Percentiles rank a stretch among this genome's conserved stretches.
These are phyloP conservation scores for Phytophthora sansomeana DNA, from an alignment of 352 stramenopile species.

Conservation along the genomic window DNA sequence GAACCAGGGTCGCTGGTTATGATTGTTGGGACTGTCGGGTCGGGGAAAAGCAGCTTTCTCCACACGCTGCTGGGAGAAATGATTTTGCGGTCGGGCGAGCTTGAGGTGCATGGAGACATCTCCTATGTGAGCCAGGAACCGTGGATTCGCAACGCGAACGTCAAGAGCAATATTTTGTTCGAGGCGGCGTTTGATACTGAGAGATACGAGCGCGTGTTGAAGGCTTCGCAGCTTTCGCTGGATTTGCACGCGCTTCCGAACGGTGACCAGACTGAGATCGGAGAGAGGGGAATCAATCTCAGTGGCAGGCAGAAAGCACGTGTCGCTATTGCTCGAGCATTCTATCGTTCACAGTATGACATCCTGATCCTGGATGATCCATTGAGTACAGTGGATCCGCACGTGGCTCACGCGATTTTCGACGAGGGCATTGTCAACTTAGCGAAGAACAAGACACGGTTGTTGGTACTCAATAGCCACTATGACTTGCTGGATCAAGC, in stretches of 20 bases:
- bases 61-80: slow-evolving; percentile 57
- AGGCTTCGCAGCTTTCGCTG: slow-evolving; percentile 74
- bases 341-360: slow-evolving; percentile 77
- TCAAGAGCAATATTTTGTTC: slow-evolving; percentile 60
- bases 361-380: slow-evolving; percentile 62
- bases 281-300: slow-evolving; percentile 94
- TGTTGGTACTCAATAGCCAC: slow-evolving; percentile 81
- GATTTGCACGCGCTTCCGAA: slow-evolving; percentile 89
- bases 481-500: slow-evolving; percentile 41
- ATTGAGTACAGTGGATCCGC: slow-evolving; percentile 24
- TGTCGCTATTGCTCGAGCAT: slow-evolving; percentile 84
- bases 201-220: slow-evolving; percentile 53
- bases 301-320: slow-evolving; percentile 92
- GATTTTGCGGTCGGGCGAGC: slow-evolving; percentile 21
- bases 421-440: slow-evolving; percentile 36
- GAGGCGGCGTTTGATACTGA: slow-evolving; percentile 24
- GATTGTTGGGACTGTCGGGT: slow-evolving; percentile 51
- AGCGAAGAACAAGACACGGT: slow-evolving; percentile 49
- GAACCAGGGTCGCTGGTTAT: slow-evolving; percentile 57
- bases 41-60: slow-evolving; percentile 58
- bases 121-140: slow-evolving; percentile 90
- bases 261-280: slow-evolving; percentile 94
- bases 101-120: slow-evolving; percentile 36
- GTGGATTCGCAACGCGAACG: slow-evolving; percentile 92
- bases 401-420: slow-evolving; percentile 53